A percentile compares a stretch with the other conserved stretches of the same genome.
phyloP scores from a whole-genome alignment of 352 stramenopile species.

The Phytophthora fragariaefolia region DNA sequence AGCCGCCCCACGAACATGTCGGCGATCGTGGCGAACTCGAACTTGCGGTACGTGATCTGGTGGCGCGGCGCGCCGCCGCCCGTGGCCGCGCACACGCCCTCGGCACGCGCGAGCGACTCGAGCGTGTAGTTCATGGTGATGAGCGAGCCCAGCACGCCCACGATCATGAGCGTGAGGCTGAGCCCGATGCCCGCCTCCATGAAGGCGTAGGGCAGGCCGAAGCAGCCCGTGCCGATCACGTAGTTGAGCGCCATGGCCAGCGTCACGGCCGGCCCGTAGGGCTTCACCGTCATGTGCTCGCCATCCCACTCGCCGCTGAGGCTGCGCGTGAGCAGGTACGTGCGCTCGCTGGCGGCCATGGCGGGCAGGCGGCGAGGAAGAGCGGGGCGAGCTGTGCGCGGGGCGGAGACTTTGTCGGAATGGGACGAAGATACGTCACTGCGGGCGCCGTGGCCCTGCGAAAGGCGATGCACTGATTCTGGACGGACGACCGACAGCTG shows the following conservation, averaged over 20 bases:
- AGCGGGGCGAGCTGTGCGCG: neutral
- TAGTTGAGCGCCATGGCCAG: conserved; percentile 89
- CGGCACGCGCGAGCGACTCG: conserved; percentile 76
- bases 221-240: conserved; percentile 88
- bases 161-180: conserved; percentile 61
- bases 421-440: conserved; percentile 27
- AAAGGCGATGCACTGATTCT: conserved; percentile 27
- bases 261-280: conserved; percentile 71
- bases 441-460: conserved; percentile 9
- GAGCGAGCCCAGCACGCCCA: conserved; percentile 67
- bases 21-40: conserved; percentile 83
- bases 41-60: conserved; percentile 86
- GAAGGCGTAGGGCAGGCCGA: conserved; percentile 84
- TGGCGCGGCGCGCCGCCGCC: conserved; percentile 58
- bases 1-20: conserved; percentile 84
- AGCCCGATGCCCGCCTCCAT: conserved; percentile 73
- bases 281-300: conserved; percentile 59
- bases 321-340: conserved; percentile 35
- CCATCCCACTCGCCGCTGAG: conserved; percentile 40
- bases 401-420: conserved; percentile 21
- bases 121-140: conserved; percentile 92
- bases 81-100: conserved; percentile 72
- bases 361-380: no score
- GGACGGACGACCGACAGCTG: conserved; percentile 11
- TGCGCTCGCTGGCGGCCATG: conserved; percentile 34